Conservation (phyloP, 176 grass and related monocot genomes). For the Alloteropsis semialata region DNA sequence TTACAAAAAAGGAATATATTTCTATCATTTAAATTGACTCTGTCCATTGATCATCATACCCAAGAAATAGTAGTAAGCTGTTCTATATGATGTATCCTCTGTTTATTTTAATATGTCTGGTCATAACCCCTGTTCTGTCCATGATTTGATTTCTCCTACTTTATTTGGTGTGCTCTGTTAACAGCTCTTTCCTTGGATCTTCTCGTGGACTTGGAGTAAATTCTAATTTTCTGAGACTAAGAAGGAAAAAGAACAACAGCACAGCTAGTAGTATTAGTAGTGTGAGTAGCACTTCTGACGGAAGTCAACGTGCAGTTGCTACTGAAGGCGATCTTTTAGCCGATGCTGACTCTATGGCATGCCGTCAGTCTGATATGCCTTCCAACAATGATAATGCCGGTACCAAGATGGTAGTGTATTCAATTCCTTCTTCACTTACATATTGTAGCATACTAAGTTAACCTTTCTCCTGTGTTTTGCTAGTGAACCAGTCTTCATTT, state of each 20-base stretch:
- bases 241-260: slow-evolving; percentile 64
- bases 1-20: slow-evolving; percentile 6
- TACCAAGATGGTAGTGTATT: slow-evolving; percentile 51
- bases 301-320: slow-evolving; percentile 59
- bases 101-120: slow-evolving; percentile 1
- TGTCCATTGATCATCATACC: slow-evolving; percentile 11
- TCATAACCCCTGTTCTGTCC: slow-evolving; percentile 4
- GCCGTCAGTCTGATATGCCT: slow-evolving; percentile 62
- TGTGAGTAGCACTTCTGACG: slow-evolving; percentile 82
- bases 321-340: slow-evolving; percentile 81
- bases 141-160: slow-evolving; percentile 4
- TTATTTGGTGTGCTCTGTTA: slow-evolving; percentile 42
- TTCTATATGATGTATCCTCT: background rate
- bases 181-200: slow-evolving; percentile 63
- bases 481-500: background rate
- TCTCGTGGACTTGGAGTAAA: slow-evolving; percentile 68
- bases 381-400: slow-evolving; percentile 55
- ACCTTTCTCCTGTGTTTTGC: slow-evolving; percentile 5
- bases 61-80: background rate
- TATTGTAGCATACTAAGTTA: background rate
- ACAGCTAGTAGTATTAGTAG: slow-evolving; percentile 82
- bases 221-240: slow-evolving; percentile 68
- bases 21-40: background rate
- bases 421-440: slow-evolving; percentile 1
- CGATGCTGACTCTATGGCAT: slow-evolving; percentile 86